Base-by-base conservation (phyloP, 768 basidiomycete genomes). In the Mycena filopes region DNA sequence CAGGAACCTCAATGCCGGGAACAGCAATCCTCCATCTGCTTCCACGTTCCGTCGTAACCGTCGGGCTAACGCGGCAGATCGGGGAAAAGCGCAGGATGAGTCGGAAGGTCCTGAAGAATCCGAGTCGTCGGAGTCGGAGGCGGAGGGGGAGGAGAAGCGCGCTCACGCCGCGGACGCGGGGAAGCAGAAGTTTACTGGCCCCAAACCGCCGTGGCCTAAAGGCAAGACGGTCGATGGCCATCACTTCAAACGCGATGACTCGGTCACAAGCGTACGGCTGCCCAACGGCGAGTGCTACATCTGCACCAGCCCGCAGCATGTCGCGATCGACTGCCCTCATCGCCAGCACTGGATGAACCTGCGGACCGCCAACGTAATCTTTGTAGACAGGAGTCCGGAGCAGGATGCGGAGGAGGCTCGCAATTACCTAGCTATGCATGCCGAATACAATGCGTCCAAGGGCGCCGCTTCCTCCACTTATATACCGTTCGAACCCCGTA, bases 221-320 rank as follows among this genome's bases (percentile, higher is more conserved):
- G n/a, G n/a, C n/a, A n/a, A n/a, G n/a, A n/a, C n/a, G n/a, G n/a
- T n/a, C n/a, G n/a, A n/a, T n/a, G 60, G 50, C 10, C 46, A 61
- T 38, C 40, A 61, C 13, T 61, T 61, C 41, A 53, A 53, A 16
- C 25, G 50, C 25, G 60, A 61, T 21, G 50, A 61, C 33, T 61
- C 60, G 38, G 26, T 29, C 7, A 29, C 29, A 18, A 61, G 60
- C 50, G 10, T 12, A 2, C 10, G 25, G 9, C 49, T 38, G 1
- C 68, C 67, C 25, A 60, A 66, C 20, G 66, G 67, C 0, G 41
- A 28, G 25, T 72, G 71, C 50, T 70, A 60, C 50, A 70, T 72
- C 2, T 72, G 71, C 50, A 70, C 69, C 3, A 71, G 70, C 40
- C 70, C 33, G 18, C 15, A 42, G 15, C 41, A 42, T 16, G 6